Conservation (phyloP, 2,329 filamentous ascomycete genomes). For the Calonectria honghensis region DNA sequence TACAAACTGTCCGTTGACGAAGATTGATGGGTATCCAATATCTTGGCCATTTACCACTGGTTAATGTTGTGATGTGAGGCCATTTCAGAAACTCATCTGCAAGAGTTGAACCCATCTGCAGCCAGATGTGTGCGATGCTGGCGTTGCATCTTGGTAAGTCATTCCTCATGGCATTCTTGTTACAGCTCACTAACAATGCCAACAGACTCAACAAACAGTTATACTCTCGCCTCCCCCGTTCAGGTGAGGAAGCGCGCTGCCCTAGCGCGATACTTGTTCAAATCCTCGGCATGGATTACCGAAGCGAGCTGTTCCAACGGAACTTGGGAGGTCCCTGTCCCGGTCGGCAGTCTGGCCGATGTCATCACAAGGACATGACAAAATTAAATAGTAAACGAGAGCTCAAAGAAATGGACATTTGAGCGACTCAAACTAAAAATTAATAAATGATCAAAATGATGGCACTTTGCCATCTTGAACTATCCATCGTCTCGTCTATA, state of each 20-base stretch:
- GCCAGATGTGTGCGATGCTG: background rate
- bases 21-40: slow-evolving; percentile 58
- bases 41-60: background rate
- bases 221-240: background rate
- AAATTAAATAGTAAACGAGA: background rate
- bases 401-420: background rate
- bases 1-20: slow-evolving; percentile 37
- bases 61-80: background rate
- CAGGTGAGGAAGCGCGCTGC: background rate
- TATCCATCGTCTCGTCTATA: background rate
- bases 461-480: background rate
- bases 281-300: background rate
- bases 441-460: background rate
- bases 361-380: background rate
- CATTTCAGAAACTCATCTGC: background rate
- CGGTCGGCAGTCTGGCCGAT: background rate
- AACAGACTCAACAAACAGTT: background rate
- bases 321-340: background rate
- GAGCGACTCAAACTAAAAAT: background rate
- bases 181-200: background rate
- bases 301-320: background rate
- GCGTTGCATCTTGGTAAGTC: background rate
- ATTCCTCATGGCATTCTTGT: background rate
- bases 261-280: background rate
- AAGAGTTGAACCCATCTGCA: background rate